Percentiles rank a stretch among this genome's conserved stretches.
Evolutionary conservation across 2,329 filamentous ascomycete genomes (phyloP).

Genomic region (Epichloe scottii): DNA sequence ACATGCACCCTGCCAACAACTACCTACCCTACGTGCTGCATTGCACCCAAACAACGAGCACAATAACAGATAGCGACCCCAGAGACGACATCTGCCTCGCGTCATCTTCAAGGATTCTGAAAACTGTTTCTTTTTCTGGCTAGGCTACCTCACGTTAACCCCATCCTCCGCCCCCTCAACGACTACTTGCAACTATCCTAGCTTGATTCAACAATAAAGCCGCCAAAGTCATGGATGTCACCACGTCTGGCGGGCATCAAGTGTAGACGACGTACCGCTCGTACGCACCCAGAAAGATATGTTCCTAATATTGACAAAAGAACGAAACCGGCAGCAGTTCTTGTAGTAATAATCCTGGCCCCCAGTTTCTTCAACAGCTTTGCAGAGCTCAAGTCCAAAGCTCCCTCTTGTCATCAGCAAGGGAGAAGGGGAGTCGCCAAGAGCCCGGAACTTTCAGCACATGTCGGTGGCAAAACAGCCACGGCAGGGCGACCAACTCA

Average conservation of each 20-base stretch:
- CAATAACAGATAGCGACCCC: background rate
- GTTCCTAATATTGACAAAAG: background rate
- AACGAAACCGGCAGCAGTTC: background rate
- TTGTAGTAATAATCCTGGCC: background rate
- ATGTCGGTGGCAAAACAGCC: background rate
- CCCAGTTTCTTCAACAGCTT: background rate
- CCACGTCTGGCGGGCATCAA: background rate
- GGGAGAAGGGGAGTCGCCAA: background rate
- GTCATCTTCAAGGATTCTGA: conserved; percentile 6
- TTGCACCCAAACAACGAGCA: background rate
- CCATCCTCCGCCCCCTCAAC: background rate
- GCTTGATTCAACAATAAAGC: background rate
- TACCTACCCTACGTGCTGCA: too few relatives aligned
- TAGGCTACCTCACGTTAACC: conserved; percentile 1
- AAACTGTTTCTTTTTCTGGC: conserved; percentile 2
- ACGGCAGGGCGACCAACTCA: background rate
- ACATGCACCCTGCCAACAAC: too few relatives aligned
- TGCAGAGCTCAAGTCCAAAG: background rate
- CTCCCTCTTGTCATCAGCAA: background rate
- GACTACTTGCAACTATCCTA: conserved; percentile 1
- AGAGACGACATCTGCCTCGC: background rate
- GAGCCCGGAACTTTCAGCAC: background rate
- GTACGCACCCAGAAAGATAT: background rate
- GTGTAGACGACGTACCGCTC: background rate
- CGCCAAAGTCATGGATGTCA: background rate